Evolutionary conservation across 1,284 basidiomycete genomes (phyloP), one percentile per base, ranked within the genome.

Genomic region (Ustilago loliicola): DNA sequence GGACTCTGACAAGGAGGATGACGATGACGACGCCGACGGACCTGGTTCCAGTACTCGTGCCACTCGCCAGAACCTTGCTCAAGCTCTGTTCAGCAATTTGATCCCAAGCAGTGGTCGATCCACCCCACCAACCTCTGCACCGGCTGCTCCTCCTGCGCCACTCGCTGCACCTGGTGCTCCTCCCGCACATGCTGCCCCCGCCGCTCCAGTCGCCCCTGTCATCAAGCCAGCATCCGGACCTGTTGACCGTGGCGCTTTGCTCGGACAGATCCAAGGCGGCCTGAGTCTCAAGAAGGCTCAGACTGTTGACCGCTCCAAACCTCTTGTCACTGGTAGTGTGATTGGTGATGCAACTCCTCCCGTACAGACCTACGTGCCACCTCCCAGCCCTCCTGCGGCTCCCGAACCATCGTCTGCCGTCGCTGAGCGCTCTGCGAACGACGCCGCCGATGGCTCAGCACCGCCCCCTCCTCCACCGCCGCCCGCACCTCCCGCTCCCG

Each of bases 261-360:
- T 99, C 68, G 88, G 89, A 15, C 91, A 94, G 17, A 99, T 99
- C 79, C 92, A 94, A 83, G 90, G 91, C 7, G 96, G 96, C 1
- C 87, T 90, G 40, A 90, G 88, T 73, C 88, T 99, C 72, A 90
- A 90, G 66, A 94, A 94, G 87, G 88, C 94, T 0, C 89, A 91
- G 72, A 98, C 96, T 1, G 91, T 92, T 65, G 96, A 98, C 85
- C 92, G 93, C 75, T 94, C 93, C 77, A 90, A 87, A 0, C 91
- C 92, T 6, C 86, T 89, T 0, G 88, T 91, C 1, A 89, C 92
- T 15, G 95, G 96, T 2, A 91, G 88, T 59, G 93, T 97, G 8
- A 83, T 98, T 13, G 94, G 89, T 90, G 88, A 92, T 34, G 93
- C 94, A 70, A 86, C 87, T 52, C 90, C 90, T 1, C 92, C 94